Evolutionary conservation across 768 basidiomycete genomes (phyloP).

Genomic region (Kwoniella mangroviensis): DNA sequence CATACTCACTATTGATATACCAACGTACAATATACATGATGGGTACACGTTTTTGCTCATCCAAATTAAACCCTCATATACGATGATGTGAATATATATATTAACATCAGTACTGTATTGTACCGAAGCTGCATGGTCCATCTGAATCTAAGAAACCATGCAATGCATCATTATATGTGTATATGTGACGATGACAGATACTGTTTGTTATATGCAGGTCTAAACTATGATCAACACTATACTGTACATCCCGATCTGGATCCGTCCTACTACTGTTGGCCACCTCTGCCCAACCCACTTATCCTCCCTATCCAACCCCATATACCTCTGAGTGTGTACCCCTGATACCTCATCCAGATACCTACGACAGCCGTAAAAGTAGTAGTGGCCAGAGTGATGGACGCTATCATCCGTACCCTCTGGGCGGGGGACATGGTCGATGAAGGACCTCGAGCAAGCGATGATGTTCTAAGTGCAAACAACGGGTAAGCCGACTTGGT

Average conservation of each 20-base stretch:
- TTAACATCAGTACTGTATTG: too few relatives aligned
- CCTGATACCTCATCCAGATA: conserved; percentile 52
- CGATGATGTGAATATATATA: too few relatives aligned
- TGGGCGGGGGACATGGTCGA: conserved; percentile 42
- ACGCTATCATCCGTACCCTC: conserved; percentile 39
- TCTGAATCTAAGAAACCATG: too few relatives aligned
- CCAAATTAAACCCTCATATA: too few relatives aligned
- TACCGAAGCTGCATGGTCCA: too few relatives aligned
- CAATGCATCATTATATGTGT: too few relatives aligned
- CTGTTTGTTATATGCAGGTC: too few relatives aligned
- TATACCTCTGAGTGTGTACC: conserved; percentile 44
- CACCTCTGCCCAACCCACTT: conserved; percentile 10
- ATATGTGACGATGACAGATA: too few relatives aligned
- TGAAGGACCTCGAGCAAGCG: conserved; percentile 48
- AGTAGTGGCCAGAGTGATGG: conserved; percentile 33
- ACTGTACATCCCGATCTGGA: not conserved
- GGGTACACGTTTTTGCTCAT: too few relatives aligned
- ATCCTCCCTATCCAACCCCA: conserved; percentile 40
- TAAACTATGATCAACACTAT: not conserved
- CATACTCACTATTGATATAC: too few relatives aligned
- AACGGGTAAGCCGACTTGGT: not conserved
- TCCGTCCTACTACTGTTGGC: not conserved
- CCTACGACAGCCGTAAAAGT: conserved; percentile 34
- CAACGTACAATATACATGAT: too few relatives aligned
- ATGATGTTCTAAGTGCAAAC: conserved; percentile 37